Evolutionary conservation across 352 stramenopile species (phyloP).

Genomic region (Phytopythium chamaehyphon): DNA sequence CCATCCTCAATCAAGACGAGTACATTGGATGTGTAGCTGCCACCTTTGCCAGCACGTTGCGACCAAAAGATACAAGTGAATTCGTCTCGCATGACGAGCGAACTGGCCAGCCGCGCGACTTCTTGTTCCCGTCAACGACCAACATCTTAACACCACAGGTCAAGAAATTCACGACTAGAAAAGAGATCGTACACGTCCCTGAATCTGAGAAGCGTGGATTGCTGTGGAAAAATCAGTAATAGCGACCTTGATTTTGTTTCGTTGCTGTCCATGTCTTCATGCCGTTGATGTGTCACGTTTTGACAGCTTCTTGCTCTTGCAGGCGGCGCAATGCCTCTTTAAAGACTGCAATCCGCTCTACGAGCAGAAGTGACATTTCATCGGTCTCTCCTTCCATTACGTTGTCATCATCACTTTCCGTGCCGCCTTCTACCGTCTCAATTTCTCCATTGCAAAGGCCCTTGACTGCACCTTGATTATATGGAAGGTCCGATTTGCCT

Average conservation of each 20-base stretch:
- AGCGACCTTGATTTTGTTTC: not conserved
- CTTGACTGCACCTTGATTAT: no score
- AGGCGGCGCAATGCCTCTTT: constrained; percentile 37
- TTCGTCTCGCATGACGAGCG: constrained; percentile 31
- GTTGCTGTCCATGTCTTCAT: not conserved
- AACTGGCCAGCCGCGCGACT: constrained; percentile 44
- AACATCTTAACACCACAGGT: constrained; percentile 51
- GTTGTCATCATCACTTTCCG: constrained; percentile 14
- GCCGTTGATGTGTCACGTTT: not conserved
- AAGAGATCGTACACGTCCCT: constrained; percentile 32
- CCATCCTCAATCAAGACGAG: constrained; percentile 64
- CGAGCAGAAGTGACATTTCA: constrained; percentile 36
- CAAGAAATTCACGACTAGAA: constrained; percentile 54
- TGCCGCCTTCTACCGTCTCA: not conserved
- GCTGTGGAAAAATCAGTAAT: constrained; percentile 49
- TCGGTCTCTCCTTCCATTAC: constrained; percentile 22
- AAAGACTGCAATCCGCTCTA: constrained; percentile 34
- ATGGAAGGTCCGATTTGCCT: no score
- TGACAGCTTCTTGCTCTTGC: not conserved
- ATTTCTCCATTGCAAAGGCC: constrained; percentile 6
- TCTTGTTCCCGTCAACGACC: constrained; percentile 56
- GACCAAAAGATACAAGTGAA: constrained; percentile 24
- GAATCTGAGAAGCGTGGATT: constrained; percentile 35
- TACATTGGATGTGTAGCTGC: constrained; percentile 46
- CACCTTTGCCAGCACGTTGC: constrained; percentile 49